phyloP scores from a whole-genome alignment of 148 eudicot species.

The Diospyros lotus region DNA sequence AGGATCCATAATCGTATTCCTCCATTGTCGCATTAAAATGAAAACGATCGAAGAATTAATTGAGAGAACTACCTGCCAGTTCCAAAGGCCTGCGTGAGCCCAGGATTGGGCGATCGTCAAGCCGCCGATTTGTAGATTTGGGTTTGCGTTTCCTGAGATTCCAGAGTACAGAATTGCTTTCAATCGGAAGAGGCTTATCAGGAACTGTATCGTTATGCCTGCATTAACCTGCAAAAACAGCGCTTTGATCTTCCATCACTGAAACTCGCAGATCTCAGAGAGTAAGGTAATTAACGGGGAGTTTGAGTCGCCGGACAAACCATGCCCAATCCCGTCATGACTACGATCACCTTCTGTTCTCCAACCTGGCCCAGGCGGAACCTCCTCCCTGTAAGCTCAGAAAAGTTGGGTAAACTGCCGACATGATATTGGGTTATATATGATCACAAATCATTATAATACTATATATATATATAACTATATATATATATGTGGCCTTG shows the following conservation, averaged over 20 bases:
- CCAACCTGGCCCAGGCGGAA: slow-evolving; percentile 8
- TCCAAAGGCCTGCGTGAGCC: slow-evolving; percentile 42
- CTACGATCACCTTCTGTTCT: slow-evolving; percentile 10
- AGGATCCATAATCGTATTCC: too few relatives aligned
- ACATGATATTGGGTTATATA: too few relatives aligned
- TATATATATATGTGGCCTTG: too few relatives aligned
- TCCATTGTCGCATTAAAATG: too few relatives aligned
- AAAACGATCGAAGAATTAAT: neutral
- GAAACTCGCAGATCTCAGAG: neutral
- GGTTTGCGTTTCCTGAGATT: slow-evolving; percentile 35
- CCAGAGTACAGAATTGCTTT: slow-evolving; percentile 32
- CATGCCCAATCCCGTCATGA: slow-evolving; percentile 22
- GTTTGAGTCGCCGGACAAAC: slow-evolving; percentile 5
- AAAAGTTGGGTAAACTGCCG: too few relatives aligned
- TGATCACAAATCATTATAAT: too few relatives aligned
- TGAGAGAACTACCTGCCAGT: slow-evolving; percentile 30
- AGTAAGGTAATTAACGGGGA: neutral
- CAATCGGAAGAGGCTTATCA: slow-evolving; percentile 20
- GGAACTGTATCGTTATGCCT: slow-evolving; percentile 31
- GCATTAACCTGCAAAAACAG: slow-evolving; percentile 13
- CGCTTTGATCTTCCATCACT: neutral
- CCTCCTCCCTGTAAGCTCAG: slow-evolving; percentile 15
- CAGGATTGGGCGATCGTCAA: slow-evolving; percentile 32
- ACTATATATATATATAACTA: too few relatives aligned
- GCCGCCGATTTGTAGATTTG: slow-evolving; percentile 29